Percentiles rank a stretch among this genome's conserved stretches.
Evolutionary conservation across 495 filamentous ascomycete genomes (phyloP).

Genomic region (Tuber brumale): DNA sequence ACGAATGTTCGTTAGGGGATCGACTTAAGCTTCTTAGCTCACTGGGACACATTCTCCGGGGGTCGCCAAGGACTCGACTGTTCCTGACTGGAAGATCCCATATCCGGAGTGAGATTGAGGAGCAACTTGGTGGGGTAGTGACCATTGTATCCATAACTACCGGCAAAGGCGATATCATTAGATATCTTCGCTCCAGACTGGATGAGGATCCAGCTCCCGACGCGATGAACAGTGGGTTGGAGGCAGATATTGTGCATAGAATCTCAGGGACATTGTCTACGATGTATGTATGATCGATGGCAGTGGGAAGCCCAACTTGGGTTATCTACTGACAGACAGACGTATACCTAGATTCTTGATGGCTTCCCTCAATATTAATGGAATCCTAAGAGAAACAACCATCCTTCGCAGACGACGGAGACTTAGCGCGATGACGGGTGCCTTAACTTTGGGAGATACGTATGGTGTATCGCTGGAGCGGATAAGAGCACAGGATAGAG

Average conservation of each 20-base stretch:
- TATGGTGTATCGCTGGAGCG: not conserved
- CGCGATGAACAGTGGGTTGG: too few species aligned
- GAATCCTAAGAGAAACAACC: not conserved
- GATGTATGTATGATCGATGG: not conserved
- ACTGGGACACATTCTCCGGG: not conserved
- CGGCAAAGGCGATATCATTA: too few species aligned
- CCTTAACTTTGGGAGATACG: not conserved
- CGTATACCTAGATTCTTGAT: not conserved
- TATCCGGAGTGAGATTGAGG: not conserved
- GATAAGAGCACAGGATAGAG: not conserved
- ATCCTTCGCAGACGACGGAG: not conserved
- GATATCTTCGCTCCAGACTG: too few species aligned
- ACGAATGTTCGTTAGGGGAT: not conserved
- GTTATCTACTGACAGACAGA: not conserved
- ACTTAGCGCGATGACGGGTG: not conserved
- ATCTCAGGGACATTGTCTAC: not conserved
- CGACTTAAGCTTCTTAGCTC: not conserved
- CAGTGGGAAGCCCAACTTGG: not conserved
- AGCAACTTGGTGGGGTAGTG: too few species aligned
- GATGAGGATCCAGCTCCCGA: too few species aligned
- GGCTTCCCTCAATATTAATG: not conserved
- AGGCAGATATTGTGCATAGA: too few species aligned
- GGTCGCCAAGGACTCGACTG: not conserved
- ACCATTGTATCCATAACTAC: too few species aligned
- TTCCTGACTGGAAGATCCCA: not conserved